phyloP scores from a whole-genome alignment of 2,329 filamentous ascomycete genomes.

The Paecilomyces dactylethromorphus region DNA sequence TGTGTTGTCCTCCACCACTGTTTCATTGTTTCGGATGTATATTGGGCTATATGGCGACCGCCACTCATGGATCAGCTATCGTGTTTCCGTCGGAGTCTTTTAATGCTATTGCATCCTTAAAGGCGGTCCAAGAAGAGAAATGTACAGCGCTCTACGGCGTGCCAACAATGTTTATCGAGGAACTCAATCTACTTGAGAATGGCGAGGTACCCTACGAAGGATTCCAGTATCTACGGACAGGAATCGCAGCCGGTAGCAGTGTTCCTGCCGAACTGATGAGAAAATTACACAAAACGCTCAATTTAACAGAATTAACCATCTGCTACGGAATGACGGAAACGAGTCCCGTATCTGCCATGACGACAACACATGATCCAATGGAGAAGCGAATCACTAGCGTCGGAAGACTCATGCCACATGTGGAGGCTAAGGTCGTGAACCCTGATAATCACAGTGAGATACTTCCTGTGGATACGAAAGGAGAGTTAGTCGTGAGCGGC shows the following conservation, averaged over 20 bases:
- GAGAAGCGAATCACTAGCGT: conserved; percentile 68
- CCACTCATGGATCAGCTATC: conserved; percentile 71
- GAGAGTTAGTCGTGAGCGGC: conserved; percentile 76
- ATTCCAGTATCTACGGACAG: conserved; percentile 68
- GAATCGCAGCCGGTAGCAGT: conserved; percentile 82
- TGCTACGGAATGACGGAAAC: conserved; percentile 98
- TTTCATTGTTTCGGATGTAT: conserved; percentile 79
- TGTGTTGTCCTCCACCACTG: conserved; percentile 55
- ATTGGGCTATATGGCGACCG: conserved; percentile 92
- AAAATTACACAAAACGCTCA: conserved; percentile 62
- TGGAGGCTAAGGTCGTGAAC: conserved; percentile 70
- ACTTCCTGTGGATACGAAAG: conserved; percentile 59
- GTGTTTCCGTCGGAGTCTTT: conserved; percentile 85
- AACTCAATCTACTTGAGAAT: conserved; percentile 67
- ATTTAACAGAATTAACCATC: conserved; percentile 76
- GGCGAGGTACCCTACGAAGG: conserved; percentile 43
- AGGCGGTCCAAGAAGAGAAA: conserved; percentile 55
- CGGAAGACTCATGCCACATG: conserved; percentile 77
- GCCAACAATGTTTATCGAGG: conserved; percentile 87
- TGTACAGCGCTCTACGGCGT: conserved; percentile 77
- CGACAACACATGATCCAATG: conserved; percentile 66
- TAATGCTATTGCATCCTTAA: conserved; percentile 66
- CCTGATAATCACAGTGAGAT: conserved; percentile 53
- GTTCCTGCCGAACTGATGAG: conserved; percentile 70
- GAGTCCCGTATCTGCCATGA: conserved; percentile 66